Conservation (phyloP, 2,329 filamentous ascomycete genomes). For the Paracorniculantispora psalliotae region DNA sequence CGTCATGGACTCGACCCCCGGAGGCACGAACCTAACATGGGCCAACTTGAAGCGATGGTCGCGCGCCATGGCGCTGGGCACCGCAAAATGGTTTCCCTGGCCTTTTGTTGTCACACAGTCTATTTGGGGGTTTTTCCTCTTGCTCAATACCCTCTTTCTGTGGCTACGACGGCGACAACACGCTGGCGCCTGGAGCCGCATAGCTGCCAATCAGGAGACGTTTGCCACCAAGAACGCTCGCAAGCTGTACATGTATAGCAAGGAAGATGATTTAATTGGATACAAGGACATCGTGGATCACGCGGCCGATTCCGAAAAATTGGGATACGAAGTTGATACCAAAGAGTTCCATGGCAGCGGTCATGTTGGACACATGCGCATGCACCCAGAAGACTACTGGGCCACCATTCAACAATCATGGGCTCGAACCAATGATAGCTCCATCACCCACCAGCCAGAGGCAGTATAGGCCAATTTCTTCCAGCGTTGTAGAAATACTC, state of each 20-base stretch:
- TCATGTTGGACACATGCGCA: constrained; percentile 58
- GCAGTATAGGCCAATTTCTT: no score
- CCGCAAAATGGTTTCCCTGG: constrained; percentile 42
- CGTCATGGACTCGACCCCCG: constrained; percentile 50
- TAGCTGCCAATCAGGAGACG: constrained; percentile 32
- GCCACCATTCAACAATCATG: constrained; percentile 26
- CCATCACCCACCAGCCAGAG: no score
- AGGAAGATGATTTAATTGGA: constrained; percentile 51
- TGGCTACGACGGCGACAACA: constrained; percentile 34
- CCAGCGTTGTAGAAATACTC: no score
- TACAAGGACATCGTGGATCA: constrained; percentile 53
- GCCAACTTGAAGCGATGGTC: constrained; percentile 42
- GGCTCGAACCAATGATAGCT: not conserved
- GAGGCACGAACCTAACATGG: constrained; percentile 36
- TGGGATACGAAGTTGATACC: constrained; percentile 39
- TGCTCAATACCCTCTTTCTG: constrained; percentile 30
- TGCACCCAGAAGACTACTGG: constrained; percentile 56
- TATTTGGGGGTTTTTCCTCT: constrained; percentile 42
- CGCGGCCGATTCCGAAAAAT: constrained; percentile 39
- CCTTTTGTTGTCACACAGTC: constrained; percentile 43
- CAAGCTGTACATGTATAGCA: constrained; percentile 55
- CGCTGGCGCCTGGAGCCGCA: constrained; percentile 35
- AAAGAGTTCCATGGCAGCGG: constrained; percentile 53
- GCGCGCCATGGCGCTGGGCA: constrained; percentile 47
- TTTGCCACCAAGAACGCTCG: constrained; percentile 33